A percentile compares a stretch with the other conserved stretches of the same genome.
Conservation (phyloP, 2,329 filamentous ascomycete genomes). For the Macrophomina phaseolina region DNA sequence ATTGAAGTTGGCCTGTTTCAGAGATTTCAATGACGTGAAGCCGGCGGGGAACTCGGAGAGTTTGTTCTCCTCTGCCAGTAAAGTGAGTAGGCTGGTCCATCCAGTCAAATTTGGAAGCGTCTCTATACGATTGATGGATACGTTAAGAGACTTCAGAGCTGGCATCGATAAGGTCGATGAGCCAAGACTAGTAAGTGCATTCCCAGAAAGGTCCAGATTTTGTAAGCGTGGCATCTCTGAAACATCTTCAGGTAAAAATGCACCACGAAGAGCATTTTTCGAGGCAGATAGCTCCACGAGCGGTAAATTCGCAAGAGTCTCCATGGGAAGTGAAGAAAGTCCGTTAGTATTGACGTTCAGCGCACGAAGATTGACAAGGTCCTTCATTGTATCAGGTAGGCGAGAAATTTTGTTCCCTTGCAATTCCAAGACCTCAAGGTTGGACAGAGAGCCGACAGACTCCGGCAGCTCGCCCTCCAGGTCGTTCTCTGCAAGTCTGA, state of each 20-base stretch:
- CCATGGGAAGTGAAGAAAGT: constrained; percentile 73
- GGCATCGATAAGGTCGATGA: constrained; percentile 67
- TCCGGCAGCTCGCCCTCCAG: constrained; percentile 64
- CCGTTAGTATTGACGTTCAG: constrained; percentile 78
- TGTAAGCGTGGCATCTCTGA: constrained; percentile 67
- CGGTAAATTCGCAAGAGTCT: constrained; percentile 69
- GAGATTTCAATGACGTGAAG: constrained; percentile 68
- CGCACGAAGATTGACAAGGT: constrained; percentile 71
- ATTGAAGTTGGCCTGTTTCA: constrained; percentile 82
- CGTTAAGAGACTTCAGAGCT: constrained; percentile 71
- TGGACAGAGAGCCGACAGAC: constrained; percentile 66
- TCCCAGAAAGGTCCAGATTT: constrained; percentile 76
- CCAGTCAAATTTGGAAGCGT: constrained; percentile 73
- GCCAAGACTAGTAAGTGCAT: constrained; percentile 66
- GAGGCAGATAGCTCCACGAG: constrained; percentile 75
- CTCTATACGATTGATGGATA: constrained; percentile 82
- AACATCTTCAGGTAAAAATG: constrained; percentile 66
- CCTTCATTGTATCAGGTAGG: constrained; percentile 71
- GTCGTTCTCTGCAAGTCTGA: constrained; percentile 81
- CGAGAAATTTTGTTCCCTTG: constrained; percentile 78
- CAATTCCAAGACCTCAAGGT: constrained; percentile 81
- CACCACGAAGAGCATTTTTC: constrained; percentile 78
- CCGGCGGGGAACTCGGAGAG: constrained; percentile 77
- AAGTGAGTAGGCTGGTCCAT: constrained; percentile 74
- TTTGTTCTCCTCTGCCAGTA: constrained; percentile 82